Percentiles rank a stretch among this genome's conserved stretches.
Conservation (phyloP, 345 rosid genomes). For the sweet orange (Citrus sinensis) region DNA sequence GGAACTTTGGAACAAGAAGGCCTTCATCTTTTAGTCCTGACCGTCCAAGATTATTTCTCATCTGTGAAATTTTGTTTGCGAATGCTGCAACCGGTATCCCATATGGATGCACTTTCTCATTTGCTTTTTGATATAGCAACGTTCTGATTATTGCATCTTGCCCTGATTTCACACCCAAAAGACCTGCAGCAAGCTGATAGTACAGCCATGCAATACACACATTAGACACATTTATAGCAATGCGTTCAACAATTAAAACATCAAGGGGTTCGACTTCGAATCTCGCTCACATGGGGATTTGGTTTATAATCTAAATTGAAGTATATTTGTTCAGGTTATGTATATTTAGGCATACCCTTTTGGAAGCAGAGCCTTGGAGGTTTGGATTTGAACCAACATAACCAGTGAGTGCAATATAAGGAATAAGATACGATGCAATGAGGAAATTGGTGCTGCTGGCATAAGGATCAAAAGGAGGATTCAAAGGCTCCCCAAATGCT, state of each 20-base stretch:
- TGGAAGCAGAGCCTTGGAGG: conserved; percentile 41
- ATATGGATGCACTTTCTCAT: conserved; percentile 31
- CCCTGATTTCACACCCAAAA: conserved; percentile 71
- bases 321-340: background rate
- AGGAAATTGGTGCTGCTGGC: conserved; percentile 51
- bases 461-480: conserved; percentile 78
- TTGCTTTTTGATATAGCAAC: conserved; percentile 41
- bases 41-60: conserved; percentile 31
- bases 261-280: no score
- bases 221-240: background rate
- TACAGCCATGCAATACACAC: background rate
- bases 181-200: conserved; percentile 67
- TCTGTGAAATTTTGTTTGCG: conserved; percentile 27
- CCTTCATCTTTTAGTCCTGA: conserved; percentile 42
- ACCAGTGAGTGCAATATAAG: conserved; percentile 80
- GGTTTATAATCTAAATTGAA: background rate
- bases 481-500: conserved; percentile 45
- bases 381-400: conserved; percentile 72
- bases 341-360: conserved; percentile 34
- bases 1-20: conserved; percentile 13
- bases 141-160: conserved; percentile 76
- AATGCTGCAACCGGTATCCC: conserved; percentile 40
- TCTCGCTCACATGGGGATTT: no score
- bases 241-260: no score
- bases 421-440: conserved; percentile 70